phyloP scores from a whole-genome alignment of 2,329 filamentous ascomycete species.

The Thielaviopsis euricoi region DNA sequence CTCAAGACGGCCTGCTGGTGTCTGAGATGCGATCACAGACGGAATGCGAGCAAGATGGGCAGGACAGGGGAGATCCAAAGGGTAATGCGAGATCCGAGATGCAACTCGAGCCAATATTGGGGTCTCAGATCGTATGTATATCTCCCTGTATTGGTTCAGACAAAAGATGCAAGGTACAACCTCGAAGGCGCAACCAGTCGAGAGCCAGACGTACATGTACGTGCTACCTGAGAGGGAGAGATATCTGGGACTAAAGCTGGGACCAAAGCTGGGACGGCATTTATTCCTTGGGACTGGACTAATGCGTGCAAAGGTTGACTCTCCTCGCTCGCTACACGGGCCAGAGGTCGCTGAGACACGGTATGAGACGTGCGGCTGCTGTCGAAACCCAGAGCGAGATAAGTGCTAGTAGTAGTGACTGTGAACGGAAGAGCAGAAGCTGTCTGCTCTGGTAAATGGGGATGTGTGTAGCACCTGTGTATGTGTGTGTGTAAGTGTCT shows the following conservation, averaged over 20 bases:
- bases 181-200: too few species aligned
- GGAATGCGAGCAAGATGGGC: neutral
- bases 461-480: neutral
- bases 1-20: neutral
- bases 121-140: too few species aligned
- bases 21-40: neutral
- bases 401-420: neutral
- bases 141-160: too few species aligned
- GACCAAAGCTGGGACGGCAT: too few species aligned
- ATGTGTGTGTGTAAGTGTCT: neutral
- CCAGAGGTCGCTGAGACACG: neutral
- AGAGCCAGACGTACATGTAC: too few species aligned
- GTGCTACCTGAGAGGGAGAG: too few species aligned
- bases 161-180: too few species aligned
- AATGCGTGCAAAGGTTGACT: neutral
- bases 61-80: neutral
- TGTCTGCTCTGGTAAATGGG: neutral
- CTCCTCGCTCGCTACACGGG: constrained; percentile 1
- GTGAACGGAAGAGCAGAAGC: neutral
- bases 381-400: neutral
- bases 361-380: neutral
- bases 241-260: too few species aligned
- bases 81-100: neutral
- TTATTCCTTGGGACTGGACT: neutral
- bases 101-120: too few species aligned